Evolutionary conservation across 2,329 filamentous ascomycete species (phyloP).

Genomic region (Fusarium buxicola): DNA sequence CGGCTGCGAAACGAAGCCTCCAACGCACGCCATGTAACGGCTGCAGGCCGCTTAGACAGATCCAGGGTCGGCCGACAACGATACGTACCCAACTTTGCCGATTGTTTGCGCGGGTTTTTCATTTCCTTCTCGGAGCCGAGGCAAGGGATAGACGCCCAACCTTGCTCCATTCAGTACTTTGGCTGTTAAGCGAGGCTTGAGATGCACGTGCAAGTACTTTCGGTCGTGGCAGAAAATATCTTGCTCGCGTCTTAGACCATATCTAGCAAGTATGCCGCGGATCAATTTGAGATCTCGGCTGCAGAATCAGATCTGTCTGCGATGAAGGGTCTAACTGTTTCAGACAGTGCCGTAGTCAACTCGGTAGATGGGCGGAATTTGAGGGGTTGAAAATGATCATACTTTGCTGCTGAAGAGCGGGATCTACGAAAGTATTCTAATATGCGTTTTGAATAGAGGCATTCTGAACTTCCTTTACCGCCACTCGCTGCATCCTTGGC

Average conservation of each 20-base stretch:
- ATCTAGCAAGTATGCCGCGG: background rate
- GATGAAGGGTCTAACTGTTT: too few species aligned
- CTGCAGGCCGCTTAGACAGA: constrained; percentile 30
- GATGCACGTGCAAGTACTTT: background rate
- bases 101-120: background rate
- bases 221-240: background rate
- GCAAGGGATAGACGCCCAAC: background rate
- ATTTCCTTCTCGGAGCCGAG: background rate
- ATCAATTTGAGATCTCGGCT: constrained; percentile 3
- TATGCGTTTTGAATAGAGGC: too few species aligned
- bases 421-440: too few species aligned
- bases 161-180: background rate
- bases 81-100: too few species aligned
- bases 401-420: too few species aligned
- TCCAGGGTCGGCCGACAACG: constrained; percentile 2
- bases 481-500: too few species aligned
- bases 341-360: too few species aligned
- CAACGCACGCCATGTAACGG: constrained; percentile 27
- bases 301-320: too few species aligned
- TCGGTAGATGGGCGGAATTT: too few species aligned
- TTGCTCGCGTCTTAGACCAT: background rate
- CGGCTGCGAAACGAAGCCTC: constrained; percentile 43
- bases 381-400: too few species aligned
- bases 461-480: too few species aligned
- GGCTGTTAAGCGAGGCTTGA: constrained; percentile 7